Base-by-base conservation (phyloP, 129 eudicot species). In the Saussurea involucrata region DNA sequence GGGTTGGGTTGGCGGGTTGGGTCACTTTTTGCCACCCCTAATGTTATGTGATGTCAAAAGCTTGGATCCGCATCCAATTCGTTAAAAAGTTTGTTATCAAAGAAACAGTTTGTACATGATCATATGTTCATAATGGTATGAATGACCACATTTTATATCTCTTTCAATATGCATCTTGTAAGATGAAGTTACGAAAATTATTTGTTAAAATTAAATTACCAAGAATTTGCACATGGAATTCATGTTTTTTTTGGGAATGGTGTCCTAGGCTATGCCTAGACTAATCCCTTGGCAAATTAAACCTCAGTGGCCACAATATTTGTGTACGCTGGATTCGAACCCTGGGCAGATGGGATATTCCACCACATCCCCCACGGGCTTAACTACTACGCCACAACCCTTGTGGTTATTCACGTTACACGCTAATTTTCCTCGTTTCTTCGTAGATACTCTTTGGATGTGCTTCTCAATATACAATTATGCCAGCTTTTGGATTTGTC, bases 391-490 rank as follows among this genome's bases (percentile, higher is more conserved):
- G 29, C 29, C 29, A 27, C 29, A 27, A 27, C 2, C 29, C 29
- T 27, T 27, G 29, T 27, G 29, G 29, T 27, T 27, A n/a, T 57
- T 20, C 58, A 46, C 2, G 58, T 49, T 49, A 49, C 0, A 1
- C 20, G 6, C 17, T 49, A 70, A 15, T 20, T 71, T 77, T 13
- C 58, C 12, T 29, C 20, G 21, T 57, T 77, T 66, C 40, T 27
- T 17, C 69, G 28, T 15, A 92, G 98, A 92, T 92, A 84, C 79
- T 92, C 53, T 86, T 78, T 53, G 93, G 98, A 28, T 92, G 98
- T 74, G 83, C 85, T 74, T 85, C 88, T 76, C 97, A 93, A 69
- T 93, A 88, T 76, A 85, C 95, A 34, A 93, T 93, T 60, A 90
- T 93, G 98, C 96, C 98, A 13, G 80, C 78, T 61, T 81, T 85